Conservation (phyloP, 768 basidiomycete species). For the Mycena vulgaris region DNA sequence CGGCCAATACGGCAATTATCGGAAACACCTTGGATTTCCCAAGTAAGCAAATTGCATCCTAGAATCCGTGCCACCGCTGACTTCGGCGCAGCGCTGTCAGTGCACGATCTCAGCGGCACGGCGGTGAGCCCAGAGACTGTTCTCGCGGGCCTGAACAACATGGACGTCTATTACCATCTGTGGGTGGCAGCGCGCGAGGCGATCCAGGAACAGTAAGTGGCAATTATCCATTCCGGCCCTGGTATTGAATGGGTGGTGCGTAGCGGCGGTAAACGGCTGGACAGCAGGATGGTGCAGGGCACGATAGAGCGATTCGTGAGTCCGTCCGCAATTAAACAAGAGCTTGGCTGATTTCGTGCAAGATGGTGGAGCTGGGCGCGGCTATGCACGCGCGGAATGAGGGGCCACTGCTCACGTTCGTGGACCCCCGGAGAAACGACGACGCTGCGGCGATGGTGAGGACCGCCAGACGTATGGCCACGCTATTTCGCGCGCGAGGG, state of each 20-base stretch:
- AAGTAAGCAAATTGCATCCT: constrained; percentile 49
- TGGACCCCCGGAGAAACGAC: constrained; percentile 64
- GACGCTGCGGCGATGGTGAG: constrained; percentile 56
- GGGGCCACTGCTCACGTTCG: constrained; percentile 65
- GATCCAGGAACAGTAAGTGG: constrained; percentile 51
- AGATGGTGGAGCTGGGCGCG: constrained; percentile 68
- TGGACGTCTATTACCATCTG: constrained; percentile 33
- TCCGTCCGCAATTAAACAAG: constrained; percentile 14
- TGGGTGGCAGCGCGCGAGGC: constrained; percentile 46
- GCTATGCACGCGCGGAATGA: constrained; percentile 59
- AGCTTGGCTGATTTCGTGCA: not conserved
- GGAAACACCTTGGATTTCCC: constrained; percentile 61
- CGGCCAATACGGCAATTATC: constrained; percentile 53
- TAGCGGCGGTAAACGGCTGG: constrained; percentile 35
- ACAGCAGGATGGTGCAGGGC: not conserved
- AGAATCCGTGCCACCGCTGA: not conserved
- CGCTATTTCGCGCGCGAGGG: constrained; percentile 58
- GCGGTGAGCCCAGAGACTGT: constrained; percentile 53
- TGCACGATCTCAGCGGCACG: constrained; percentile 51
- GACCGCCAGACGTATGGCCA: constrained; percentile 58
- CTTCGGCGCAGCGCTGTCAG: constrained; percentile 40
- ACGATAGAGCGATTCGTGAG: constrained; percentile 28
- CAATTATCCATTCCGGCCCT: not conserved
- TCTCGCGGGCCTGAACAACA: constrained; percentile 42
- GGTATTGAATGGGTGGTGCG: constrained; percentile 26